Percentiles rank a stretch among this genome's conserved stretches.
Evolutionary conservation across 441 rosid genomes (phyloP).

Genomic region (Daphne laureola): DNA sequence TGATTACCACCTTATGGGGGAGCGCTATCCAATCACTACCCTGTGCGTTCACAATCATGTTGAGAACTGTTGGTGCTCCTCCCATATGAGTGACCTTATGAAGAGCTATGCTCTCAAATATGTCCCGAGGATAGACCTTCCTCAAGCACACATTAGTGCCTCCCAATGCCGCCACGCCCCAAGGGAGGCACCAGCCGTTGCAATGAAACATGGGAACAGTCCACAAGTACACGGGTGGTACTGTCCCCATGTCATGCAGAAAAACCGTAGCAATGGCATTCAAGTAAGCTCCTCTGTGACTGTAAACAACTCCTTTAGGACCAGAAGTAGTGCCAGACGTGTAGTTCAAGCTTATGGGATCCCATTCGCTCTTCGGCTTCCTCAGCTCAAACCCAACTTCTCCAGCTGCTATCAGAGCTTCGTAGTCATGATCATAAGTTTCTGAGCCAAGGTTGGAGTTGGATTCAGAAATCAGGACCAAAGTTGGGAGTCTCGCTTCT

Average conservation of each 20-base stretch:
- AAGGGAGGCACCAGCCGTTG: conserved; percentile 73
- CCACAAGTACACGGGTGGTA: conserved; percentile 51
- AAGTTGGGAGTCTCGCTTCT: conserved; percentile 22
- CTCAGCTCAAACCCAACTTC: conserved; percentile 26
- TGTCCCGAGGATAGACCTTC: conserved; percentile 35
- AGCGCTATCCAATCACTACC: conserved; percentile 26
- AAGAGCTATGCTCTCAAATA: conserved; percentile 37
- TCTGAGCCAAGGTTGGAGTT: conserved; percentile 7
- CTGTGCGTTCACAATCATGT: conserved; percentile 48
- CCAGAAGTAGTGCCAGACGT: conserved; percentile 68
- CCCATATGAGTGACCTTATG: conserved; percentile 60
- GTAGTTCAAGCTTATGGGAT: conserved; percentile 27
- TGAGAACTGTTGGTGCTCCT: conserved; percentile 64
- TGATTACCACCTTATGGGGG: conserved; percentile 38
- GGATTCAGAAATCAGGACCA: conserved; percentile 38
- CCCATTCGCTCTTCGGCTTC: conserved; percentile 25
- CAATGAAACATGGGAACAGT: conserved; percentile 80
- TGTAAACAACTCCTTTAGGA: conserved; percentile 72
- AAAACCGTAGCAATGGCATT: conserved; percentile 48
- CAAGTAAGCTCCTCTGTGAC: conserved; percentile 73
- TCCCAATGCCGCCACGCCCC: conserved; percentile 71
- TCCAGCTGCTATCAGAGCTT: conserved; percentile 16
- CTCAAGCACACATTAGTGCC: conserved; percentile 52
- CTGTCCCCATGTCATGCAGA: conserved; percentile 42
- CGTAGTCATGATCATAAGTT: conserved; percentile 4